Base-by-base conservation (phyloP, 352 stramenopile genomes). In the Phytophthora vignae region DNA sequence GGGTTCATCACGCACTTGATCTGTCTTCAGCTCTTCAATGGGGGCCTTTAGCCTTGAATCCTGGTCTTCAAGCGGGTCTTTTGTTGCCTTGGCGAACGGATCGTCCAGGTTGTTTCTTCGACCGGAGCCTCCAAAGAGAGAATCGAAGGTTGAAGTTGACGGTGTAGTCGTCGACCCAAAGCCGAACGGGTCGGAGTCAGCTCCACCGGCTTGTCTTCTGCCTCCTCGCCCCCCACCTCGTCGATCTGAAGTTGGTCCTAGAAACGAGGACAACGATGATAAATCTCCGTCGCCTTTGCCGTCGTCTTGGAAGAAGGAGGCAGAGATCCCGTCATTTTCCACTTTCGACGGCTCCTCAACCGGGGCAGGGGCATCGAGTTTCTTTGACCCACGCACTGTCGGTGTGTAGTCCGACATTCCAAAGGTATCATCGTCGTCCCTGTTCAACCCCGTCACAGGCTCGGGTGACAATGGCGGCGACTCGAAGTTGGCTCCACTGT, bases 291-390 rank as follows among this genome's bases (percentile, higher is more conserved):
- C 42, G 21, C 40, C 54, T 55, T 60, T 68, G 29, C 44, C 14
- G 11, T 74, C 68, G 27, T 78, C 60, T 62, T 67, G 59, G 57
- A 88, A 85, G 54, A 88, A 88, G 1, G 73, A 75, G 17, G 76
- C 69, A 46, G 78, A 64, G 0, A 79, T 64, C 4, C 69, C 70
- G 14, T 31, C 60, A 21, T 52, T 17, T 9, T 33, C 15, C 29
- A 14, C 17, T 52, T 64, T 63, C 19, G 12, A 29, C 53, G 62
- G 29, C 7, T 71, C 54, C 9, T 55, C 44, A 10, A 14, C 42
- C 21, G 14, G 8, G 21, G 11, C 21, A 11, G 36, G 53, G 17
- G 21, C 22, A 48, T n/a, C 22, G 36, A 29, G 29, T 50, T 69
- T 44, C 56, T 71, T 64, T 17, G 54, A 59, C 7, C 63, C 44